Percentiles rank a stretch among this genome's conserved stretches.
Evolutionary conservation across 441 rosid species (phyloP).

Genomic region (Croton laevigatus): DNA sequence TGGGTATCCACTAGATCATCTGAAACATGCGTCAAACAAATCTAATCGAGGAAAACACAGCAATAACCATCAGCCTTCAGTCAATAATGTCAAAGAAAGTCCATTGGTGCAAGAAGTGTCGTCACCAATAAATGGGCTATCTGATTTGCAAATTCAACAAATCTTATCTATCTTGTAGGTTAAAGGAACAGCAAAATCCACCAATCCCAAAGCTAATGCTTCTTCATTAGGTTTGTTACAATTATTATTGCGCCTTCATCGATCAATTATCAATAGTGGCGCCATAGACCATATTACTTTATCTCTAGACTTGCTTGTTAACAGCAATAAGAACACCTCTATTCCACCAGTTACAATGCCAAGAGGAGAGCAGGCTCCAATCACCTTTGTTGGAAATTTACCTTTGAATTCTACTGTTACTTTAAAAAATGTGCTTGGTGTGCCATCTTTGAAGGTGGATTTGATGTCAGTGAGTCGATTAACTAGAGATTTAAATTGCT

Average conservation of each 20-base stretch:
- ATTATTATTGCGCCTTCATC: too few relatives aligned
- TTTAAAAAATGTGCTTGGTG: not conserved
- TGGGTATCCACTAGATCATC: not conserved
- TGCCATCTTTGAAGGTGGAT: constrained; percentile 1
- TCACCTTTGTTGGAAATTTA: not conserved
- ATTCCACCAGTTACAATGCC: not conserved
- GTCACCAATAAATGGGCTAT: not conserved
- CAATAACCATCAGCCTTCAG: not conserved
- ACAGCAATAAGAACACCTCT: not conserved
- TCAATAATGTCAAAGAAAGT: not conserved
- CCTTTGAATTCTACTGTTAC: not conserved
- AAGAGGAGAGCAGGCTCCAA: not conserved
- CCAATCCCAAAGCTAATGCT: not conserved
- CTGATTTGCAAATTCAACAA: not conserved
- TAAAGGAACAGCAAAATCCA: not conserved
- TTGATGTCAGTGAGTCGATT: not conserved
- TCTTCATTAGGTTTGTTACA: not conserved
- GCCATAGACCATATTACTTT: constrained; percentile 1
- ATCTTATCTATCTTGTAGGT: constrained; percentile 2
- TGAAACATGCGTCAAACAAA: not conserved
- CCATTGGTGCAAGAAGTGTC: not conserved
- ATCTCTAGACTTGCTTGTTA: not conserved
- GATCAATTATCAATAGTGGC: constrained; percentile 5
- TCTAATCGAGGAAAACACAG: not conserved
- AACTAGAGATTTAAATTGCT: not conserved